Percentiles rank a stretch among this genome's conserved stretches.
Conservation (phyloP, 495 filamentous ascomycete species). For the Penicillium pancosmium region DNA sequence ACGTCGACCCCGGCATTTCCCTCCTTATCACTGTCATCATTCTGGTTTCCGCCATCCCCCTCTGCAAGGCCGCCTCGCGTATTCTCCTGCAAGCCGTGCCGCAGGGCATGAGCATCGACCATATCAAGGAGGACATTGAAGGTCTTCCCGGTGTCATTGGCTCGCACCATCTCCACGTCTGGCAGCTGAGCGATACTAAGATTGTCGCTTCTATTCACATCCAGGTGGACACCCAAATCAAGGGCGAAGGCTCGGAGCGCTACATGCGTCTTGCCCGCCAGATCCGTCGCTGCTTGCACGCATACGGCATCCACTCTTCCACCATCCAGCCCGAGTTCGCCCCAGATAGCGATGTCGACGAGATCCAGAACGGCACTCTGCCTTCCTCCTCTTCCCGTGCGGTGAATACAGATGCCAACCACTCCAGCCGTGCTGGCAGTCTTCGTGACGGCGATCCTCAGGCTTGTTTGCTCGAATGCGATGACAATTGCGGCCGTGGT, state of each 20-base stretch:
- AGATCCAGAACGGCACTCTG: constrained; percentile 29
- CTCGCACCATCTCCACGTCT: constrained; percentile 95
- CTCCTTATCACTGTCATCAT: constrained; percentile 98
- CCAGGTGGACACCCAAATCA: constrained; percentile 76
- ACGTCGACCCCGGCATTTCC: constrained; percentile 90
- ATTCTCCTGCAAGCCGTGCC: constrained; percentile 94
- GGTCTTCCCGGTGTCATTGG: constrained; percentile 78
- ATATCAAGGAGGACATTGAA: constrained; percentile 91
- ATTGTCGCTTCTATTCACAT: constrained; percentile 90
- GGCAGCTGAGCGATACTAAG: constrained; percentile 94
- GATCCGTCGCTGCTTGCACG: constrained; percentile 85
- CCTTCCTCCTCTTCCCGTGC: constrained; percentile 31
- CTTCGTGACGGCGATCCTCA: constrained; percentile 54
- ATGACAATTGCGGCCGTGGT: constrained; percentile 73
- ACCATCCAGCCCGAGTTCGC: constrained; percentile 98
- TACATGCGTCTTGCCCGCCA: constrained; percentile 88
- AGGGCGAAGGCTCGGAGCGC: constrained; percentile 68
- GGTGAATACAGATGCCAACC: constrained; percentile 30
- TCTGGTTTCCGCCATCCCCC: constrained; percentile 83
- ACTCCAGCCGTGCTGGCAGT: constrained; percentile 52
- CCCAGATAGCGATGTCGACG: constrained; percentile 58
- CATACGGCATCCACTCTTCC: constrained; percentile 94
- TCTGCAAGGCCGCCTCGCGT: constrained; percentile 90
- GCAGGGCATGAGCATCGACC: constrained; percentile 78
- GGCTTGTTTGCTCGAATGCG: constrained; percentile 81